phyloP scores from a whole-genome alignment of 305 asterid genomes.

The Fraxinus albicans region DNA sequence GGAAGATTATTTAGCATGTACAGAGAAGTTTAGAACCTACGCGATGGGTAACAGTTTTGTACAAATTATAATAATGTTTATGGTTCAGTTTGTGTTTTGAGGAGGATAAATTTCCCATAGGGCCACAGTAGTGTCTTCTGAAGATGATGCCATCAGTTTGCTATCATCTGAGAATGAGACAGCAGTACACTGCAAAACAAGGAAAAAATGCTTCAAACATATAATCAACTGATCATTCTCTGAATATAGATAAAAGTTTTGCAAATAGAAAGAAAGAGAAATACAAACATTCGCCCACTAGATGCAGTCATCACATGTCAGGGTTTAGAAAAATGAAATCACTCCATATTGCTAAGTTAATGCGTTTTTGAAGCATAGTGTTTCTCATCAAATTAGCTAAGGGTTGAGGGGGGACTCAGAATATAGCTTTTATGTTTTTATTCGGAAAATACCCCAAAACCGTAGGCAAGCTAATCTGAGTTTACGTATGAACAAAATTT shows the following conservation, averaged over 20 bases:
- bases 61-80: not conserved
- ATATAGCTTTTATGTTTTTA: not conserved
- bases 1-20: not conserved
- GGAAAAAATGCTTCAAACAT: not conserved
- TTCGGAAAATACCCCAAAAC: not conserved
- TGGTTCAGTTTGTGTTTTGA: constrained; percentile 15
- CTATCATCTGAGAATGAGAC: constrained; percentile 62
- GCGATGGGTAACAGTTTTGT: not conserved
- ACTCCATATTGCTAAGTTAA: not conserved
- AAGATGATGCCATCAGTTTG: constrained; percentile 71
- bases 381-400: not conserved
- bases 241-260: not conserved
- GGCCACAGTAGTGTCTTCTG: constrained; percentile 84
- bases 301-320: not conserved
- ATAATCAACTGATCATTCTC: not conserved
- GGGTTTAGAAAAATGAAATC: not conserved
- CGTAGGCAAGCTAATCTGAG: not conserved
- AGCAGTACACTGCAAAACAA: constrained; percentile 53
- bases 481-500: not conserved
- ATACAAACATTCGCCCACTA: not conserved
- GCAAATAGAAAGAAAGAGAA: not conserved
- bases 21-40: not conserved
- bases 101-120: constrained; percentile 93
- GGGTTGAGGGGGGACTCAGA: not conserved
- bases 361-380: not conserved